Evolutionary conservation across 768 basidiomycete genomes (phyloP).

Genomic region (Boletus reticulatus): DNA sequence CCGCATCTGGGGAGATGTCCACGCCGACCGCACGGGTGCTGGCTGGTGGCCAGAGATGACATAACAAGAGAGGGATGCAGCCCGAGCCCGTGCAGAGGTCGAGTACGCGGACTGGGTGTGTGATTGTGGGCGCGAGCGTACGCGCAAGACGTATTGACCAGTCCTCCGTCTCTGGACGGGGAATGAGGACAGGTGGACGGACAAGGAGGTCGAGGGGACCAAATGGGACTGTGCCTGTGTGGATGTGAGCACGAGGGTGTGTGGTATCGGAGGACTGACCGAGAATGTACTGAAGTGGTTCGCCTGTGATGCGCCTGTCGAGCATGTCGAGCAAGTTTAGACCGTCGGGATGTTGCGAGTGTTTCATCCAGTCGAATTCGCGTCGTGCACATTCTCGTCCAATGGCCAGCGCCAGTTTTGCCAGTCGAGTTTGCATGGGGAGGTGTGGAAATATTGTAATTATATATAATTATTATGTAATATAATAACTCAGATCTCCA

Average conservation of each 20-base stretch:
- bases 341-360: conserved; percentile 9
- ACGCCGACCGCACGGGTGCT: conserved; percentile 57
- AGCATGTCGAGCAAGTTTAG: conserved; percentile 40
- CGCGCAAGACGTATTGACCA: conserved; percentile 67
- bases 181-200: conserved; percentile 84
- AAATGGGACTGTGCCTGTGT: conserved; percentile 77
- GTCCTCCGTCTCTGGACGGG: conserved; percentile 92
- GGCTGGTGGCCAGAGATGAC: conserved; percentile 58
- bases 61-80: conserved; percentile 86
- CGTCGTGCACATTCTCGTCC: conserved; percentile 35
- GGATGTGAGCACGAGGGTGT: background rate
- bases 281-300: conserved; percentile 90
- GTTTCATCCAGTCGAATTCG: conserved; percentile 52
- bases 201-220: conserved; percentile 74
- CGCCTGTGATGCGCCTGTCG: conserved; percentile 56
- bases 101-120: conserved; percentile 46
- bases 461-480: conserved; percentile 16
- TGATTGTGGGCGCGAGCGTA: conserved; percentile 34
- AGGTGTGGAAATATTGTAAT: too few relatives aligned
- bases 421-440: conserved; percentile 13
- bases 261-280: conserved; percentile 53
- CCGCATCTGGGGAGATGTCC: conserved; percentile 65
- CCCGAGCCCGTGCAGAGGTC: conserved; percentile 95
- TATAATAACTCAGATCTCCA: conserved; percentile 13
- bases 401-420: conserved; percentile 33